These are phyloP conservation scores for Rhizophora mangle DNA, from an alignment of 345 rosid species.

Conservation along the genomic window DNA sequence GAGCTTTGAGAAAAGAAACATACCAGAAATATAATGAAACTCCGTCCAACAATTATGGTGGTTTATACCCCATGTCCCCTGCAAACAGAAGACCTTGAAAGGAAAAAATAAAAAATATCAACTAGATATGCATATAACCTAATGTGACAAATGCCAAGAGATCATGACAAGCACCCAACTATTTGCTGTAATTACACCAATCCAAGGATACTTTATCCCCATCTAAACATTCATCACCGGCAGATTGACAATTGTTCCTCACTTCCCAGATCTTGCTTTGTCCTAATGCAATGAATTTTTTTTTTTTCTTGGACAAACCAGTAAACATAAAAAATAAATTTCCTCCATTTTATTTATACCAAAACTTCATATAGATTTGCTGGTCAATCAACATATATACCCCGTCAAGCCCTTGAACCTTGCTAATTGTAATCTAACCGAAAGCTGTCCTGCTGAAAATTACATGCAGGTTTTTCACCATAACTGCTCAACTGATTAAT, in stretches of 20 bases:
- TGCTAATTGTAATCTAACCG: neutral
- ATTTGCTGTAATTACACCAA: neutral
- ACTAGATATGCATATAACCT: neutral
- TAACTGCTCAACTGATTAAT: neutral
- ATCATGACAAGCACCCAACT: neutral
- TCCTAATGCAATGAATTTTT: no score
- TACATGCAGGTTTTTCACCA: neutral
- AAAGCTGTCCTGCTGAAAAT: no score
- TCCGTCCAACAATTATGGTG: constrained; percentile 8
- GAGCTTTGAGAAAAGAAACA: constrained; percentile 4
- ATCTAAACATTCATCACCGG: neutral
- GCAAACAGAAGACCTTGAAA: constrained; percentile 28
- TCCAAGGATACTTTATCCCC: no score
- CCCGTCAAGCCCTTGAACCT: neutral
- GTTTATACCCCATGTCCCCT: constrained; percentile 21
- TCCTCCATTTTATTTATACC: no score
- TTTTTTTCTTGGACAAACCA: no score
- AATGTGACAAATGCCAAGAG: neutral
- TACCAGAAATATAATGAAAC: constrained; percentile 18
- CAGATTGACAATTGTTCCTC: no score
- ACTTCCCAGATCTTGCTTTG: neutral
- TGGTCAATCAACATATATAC: neutral
- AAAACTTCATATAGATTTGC: neutral
- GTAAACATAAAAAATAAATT: no score
- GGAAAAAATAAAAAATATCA: constrained; percentile 11